Evolutionary conservation across 352 stramenopile genomes (phyloP), one percentile per base, ranked within the genome.

Genomic region (Phytopythium vexans): DNA sequence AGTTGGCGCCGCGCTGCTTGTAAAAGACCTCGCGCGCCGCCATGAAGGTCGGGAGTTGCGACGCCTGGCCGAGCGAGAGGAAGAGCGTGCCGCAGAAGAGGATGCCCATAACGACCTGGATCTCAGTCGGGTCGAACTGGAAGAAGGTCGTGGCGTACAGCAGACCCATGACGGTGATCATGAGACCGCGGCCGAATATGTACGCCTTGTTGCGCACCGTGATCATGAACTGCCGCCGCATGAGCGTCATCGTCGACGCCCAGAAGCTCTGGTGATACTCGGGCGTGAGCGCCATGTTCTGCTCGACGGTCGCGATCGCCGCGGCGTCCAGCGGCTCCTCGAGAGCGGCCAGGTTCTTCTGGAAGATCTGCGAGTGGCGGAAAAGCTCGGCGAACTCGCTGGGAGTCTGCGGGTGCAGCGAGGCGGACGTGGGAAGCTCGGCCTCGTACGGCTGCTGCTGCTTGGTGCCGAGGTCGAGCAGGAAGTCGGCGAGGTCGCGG

Each of bases 401-500:
- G 1, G 62, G 39, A 5, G 48, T 21, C 11, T 56, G 66, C 34
- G 67, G 62, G 35, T 71, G 59, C 10, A 51, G 40, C 15, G 35
- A 58, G 49, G 48, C 45, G 15, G 37, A 47, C 10, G 14, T 15
- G 8, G 59, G 41, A 1, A 61, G 3, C 1, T 41, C 16, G 36
- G 51, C 50, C 47, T 64, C 42, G 38, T 63, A 62, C 35, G 49
- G 51, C 4, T 53, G 4, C 41, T 79, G 69, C 51, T 77, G 62
- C 6, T 61, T 53, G 12, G 73, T 81, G 7, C 68, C 68, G 3
- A 85, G 49, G 38, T 78, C 79, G 43, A 95, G 64, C 21, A 98
- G 66, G 67, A 92, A 98, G 66, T 98, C 93, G 35, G 89, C 91
- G 9, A 89, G 60, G 62, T 98, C 91, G 54, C 82, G 86, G 11